Evolutionary conservation across 257 asterid genomes (phyloP).

Genomic region (Fraxinus cuspidata): DNA sequence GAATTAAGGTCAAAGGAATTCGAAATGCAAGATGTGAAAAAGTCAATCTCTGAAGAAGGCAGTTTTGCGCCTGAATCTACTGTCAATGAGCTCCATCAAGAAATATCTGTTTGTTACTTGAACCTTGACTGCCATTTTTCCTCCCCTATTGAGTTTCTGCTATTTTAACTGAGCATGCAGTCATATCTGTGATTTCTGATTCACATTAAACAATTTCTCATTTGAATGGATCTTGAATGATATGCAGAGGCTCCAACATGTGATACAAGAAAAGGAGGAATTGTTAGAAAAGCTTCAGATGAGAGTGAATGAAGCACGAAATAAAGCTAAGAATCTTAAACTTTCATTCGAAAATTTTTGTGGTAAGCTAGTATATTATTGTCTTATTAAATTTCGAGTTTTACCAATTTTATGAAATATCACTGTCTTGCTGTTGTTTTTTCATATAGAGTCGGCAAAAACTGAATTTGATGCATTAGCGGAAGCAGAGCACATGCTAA

Average conservation of each 20-base stretch:
- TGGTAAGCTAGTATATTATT: conserved; percentile 53
- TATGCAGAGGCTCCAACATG: conserved; percentile 61
- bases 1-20: conserved; percentile 52
- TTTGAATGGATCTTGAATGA: conserved; percentile 21
- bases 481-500: conserved; percentile 66
- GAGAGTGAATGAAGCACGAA: conserved; percentile 55
- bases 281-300: conserved; percentile 52
- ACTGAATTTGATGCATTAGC: conserved; percentile 64
- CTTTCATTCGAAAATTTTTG: conserved; percentile 51
- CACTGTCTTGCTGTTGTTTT: conserved; percentile 22
- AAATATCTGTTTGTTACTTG: conserved; percentile 59
- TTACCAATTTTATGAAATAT: conserved; percentile 16
- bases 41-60: conserved; percentile 52
- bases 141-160: conserved; percentile 2
- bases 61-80: conserved; percentile 51
- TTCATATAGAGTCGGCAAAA: conserved; percentile 64
- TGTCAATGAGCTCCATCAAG: conserved; percentile 71
- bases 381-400: conserved; percentile 19
- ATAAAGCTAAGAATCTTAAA: conserved; percentile 49
- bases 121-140: conserved; percentile 14
- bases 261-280: conserved; percentile 49
- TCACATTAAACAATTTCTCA: conserved; percentile 5
- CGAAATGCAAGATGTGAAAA: conserved; percentile 61
- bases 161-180: conserved; percentile 14
- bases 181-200: conserved; percentile 27